Percentiles rank a stretch among this genome's conserved stretches.
These are phyloP conservation scores for Carpinus viminea DNA, from an alignment of 306 rosid genomes.

Conservation along the genomic window DNA sequence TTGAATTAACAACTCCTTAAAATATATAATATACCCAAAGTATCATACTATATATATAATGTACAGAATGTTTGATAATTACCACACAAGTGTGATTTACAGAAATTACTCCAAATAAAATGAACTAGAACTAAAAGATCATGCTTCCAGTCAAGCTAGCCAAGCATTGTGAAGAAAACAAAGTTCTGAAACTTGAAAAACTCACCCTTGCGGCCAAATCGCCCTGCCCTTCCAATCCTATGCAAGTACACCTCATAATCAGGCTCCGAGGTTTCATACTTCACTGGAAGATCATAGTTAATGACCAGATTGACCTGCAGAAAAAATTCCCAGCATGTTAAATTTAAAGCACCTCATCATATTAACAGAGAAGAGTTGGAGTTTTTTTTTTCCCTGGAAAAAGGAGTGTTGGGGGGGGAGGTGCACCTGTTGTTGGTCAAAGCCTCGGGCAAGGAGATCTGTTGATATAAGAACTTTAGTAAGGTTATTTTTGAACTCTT, in stretches of 20 bases:
- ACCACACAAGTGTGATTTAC: not conserved
- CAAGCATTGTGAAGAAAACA: slow-evolving; percentile 1
- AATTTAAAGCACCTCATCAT: not conserved
- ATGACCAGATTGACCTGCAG: slow-evolving; percentile 76
- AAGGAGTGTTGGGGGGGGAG: not conserved
- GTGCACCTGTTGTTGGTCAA: slow-evolving; percentile 85
- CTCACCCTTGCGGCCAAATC: slow-evolving; percentile 90
- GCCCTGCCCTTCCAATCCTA: slow-evolving; percentile 89
- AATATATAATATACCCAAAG: too few relatives aligned
- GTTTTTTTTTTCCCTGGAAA: not conserved
- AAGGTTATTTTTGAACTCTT: slow-evolving; percentile 77
- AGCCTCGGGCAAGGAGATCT: slow-evolving; percentile 81
- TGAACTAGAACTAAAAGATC: not conserved
- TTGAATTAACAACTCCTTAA: too few relatives aligned
- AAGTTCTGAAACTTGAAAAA: slow-evolving; percentile 7
- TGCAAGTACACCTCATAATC: slow-evolving; percentile 85
- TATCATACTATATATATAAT: not conserved
- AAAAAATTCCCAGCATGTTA: slow-evolving; percentile 18
- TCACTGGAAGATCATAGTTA: slow-evolving; percentile 80
- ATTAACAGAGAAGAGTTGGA: not conserved
- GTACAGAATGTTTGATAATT: not conserved
- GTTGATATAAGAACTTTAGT: slow-evolving; percentile 87
- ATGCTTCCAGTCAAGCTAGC: not conserved
- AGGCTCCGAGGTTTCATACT: slow-evolving; percentile 53
- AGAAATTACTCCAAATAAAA: not conserved